Evolutionary conservation across 2,329 filamentous ascomycete species (phyloP).

Genomic region (Falciphora oryzae): DNA sequence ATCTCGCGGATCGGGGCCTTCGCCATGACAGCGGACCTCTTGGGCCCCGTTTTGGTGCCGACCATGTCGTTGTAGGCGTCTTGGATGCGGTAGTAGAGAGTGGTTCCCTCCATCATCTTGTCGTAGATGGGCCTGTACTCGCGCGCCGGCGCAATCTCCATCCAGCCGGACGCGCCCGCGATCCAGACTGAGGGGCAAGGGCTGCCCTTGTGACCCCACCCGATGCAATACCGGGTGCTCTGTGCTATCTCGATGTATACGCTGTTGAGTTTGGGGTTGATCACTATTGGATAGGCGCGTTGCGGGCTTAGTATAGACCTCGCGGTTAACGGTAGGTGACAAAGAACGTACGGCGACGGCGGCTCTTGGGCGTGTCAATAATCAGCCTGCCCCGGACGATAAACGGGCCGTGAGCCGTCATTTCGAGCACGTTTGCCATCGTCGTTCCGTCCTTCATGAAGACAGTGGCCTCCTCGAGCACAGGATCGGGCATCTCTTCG

Average conservation of each 20-base stretch:
- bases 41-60: slow-evolving; percentile 28
- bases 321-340: neutral
- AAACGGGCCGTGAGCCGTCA: slow-evolving; percentile 54
- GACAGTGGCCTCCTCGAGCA: slow-evolving; percentile 56
- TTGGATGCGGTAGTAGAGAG: slow-evolving; percentile 57
- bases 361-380: slow-evolving; percentile 37
- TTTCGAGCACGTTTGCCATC: slow-evolving; percentile 55
- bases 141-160: slow-evolving; percentile 54
- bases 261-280: slow-evolving; percentile 25
- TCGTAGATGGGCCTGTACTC: slow-evolving; percentile 51
- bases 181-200: slow-evolving; percentile 60
- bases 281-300: slow-evolving; percentile 22
- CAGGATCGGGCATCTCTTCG: slow-evolving; percentile 56
- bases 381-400: slow-evolving; percentile 55
- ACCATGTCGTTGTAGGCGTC: slow-evolving; percentile 42
- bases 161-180: slow-evolving; percentile 60
- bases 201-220: slow-evolving; percentile 30
- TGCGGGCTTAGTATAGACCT: neutral
- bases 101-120: slow-evolving; percentile 57
- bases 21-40: slow-evolving; percentile 21
- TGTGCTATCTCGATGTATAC: slow-evolving; percentile 50
- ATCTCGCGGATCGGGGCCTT: slow-evolving; percentile 21
- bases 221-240: slow-evolving; percentile 46
- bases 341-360: slow-evolving; percentile 15
- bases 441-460: slow-evolving; percentile 45